Evolutionary conservation across 139 green algal genomes (phyloP), one percentile per base, ranked within the genome.

Genomic region (Microglena sp.): DNA sequence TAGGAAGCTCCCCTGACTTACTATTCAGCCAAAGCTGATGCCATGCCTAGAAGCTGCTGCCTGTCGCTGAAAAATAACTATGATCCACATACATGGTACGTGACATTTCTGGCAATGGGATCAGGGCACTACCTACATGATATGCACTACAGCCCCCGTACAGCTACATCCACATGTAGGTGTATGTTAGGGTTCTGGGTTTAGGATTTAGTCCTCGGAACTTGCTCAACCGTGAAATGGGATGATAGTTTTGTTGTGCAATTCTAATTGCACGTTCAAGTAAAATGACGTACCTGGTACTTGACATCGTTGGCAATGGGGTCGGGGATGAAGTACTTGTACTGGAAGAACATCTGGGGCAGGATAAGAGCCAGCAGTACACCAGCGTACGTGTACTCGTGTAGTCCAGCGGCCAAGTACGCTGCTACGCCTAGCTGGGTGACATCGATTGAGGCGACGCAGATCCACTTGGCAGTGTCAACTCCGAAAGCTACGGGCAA

Each of bases 401-500:
- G 69, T 33, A 96, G 82, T 2, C 84, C 88, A 7, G 77, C 73
- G 2, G 55, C 80, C 53, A 99, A 77, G 79, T 97, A 99, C 2
- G 81, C 87, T 60, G 60, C 60, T 15, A 67, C 29, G 8, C 72
- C 62, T 31, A 91, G 71, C 80, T 98, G 92, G 21, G 90, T 97
- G 5, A 88, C 78, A 75, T 99, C 93, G 54, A 99, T 98, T 53
- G 83, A 88, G 44, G 55, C 82, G 11, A 96, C 93, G 60, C 84
- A 95, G 70, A 99, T 99, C 82, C 85, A 99, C 82, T 99, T 99
- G 67, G 93, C 93, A 0, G 75, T 91, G 36, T 99, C 93, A 27
- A 97, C 81, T 27, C 93, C 93, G 77, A 99, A 99, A 0, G 87
- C 90, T 21, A 99, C 94, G 2, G 94, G 94, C 57, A 99, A 78